These are phyloP conservation scores for Orbilia ellipsospora DNA, from an alignment of 2,329 filamentous ascomycete genomes.

Conservation along the genomic window DNA sequence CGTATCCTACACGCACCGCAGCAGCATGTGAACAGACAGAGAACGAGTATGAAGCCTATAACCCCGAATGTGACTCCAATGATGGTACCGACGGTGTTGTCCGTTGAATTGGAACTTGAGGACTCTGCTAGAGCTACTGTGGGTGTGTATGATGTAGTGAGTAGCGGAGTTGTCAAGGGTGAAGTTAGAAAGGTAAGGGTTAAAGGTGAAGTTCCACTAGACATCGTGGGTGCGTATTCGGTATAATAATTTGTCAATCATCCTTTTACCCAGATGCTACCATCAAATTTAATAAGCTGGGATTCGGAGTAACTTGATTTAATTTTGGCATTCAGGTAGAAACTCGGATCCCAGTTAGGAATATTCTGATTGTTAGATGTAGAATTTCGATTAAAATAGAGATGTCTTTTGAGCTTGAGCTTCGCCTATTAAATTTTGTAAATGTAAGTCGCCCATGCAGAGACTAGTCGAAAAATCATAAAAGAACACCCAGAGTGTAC, in stretches of 20 bases:
- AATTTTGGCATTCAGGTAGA: too few species aligned
- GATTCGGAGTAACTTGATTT: too few species aligned
- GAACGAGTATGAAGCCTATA: conserved; percentile 35
- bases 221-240: neutral
- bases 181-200: neutral
- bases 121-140: neutral
- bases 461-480: too few species aligned
- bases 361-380: too few species aligned
- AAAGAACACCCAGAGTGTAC: too few species aligned
- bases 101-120: conserved; percentile 10
- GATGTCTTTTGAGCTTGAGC: too few species aligned
- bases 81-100: conserved; percentile 45
- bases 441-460: too few species aligned
- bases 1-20: conserved; percentile 35
- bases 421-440: too few species aligned
- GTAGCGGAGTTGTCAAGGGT: neutral
- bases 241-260: neutral
- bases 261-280: too few species aligned
- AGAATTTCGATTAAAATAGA: too few species aligned
- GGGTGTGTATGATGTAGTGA: neutral
- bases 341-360: too few species aligned
- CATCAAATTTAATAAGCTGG: too few species aligned
- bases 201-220: neutral
- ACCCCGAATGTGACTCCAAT: conserved; percentile 56
- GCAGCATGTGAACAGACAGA: conserved; percentile 51